Evolutionary conservation across 208 protist species (phyloP), one percentile per base, ranked within the genome.

Genomic region (Trypanosoma melophagium): DNA sequence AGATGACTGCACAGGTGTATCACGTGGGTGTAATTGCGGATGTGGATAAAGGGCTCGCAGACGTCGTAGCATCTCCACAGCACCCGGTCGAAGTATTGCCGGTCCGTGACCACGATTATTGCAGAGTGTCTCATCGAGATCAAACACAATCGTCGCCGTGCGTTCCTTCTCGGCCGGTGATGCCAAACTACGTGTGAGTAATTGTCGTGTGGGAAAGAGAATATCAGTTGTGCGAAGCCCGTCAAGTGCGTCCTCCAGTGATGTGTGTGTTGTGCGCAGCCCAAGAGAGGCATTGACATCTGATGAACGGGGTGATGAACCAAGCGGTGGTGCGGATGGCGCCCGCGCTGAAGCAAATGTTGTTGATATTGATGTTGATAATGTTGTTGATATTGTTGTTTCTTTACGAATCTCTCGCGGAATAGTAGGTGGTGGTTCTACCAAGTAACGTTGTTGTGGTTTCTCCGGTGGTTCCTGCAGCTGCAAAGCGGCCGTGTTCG

Each of bases 101-200:
- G 84, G 73, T 10, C 79, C 80, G 41, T 79, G 40, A 47, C 65
- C 66, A 66, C 89, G 86, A 64, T 97, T 97, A 71, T 92, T 93
- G 66, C 85, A 92, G 44, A 97, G 76, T 25, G 92, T 97, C 68
- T 97, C 92, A 63, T 97, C 92, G 13, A 97, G 72, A 75, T 97
- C 92, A 64, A 97, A 94, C 42, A 97, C 92, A 51, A 97, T 79
- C 38, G 90, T 95, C 25, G 89, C 74, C 21, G 86, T 93, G 50
- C 79, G 74, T 12, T 83, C 81, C 12, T 68, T 69, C 63, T 89
- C 86, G 40, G 59, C 57, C 0, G 65, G 31, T 3, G 73, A 76
- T 52, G 70, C 19, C 13, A 95, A 74, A 28, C 31, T 41, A 19
- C 60, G 28, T 45, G 41, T 62, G 31, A 68, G 63, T 63, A 75